phyloP scores from a whole-genome alignment of 2,329 filamentous ascomycete genomes.

The Colletotrichum higginsianum region DNA sequence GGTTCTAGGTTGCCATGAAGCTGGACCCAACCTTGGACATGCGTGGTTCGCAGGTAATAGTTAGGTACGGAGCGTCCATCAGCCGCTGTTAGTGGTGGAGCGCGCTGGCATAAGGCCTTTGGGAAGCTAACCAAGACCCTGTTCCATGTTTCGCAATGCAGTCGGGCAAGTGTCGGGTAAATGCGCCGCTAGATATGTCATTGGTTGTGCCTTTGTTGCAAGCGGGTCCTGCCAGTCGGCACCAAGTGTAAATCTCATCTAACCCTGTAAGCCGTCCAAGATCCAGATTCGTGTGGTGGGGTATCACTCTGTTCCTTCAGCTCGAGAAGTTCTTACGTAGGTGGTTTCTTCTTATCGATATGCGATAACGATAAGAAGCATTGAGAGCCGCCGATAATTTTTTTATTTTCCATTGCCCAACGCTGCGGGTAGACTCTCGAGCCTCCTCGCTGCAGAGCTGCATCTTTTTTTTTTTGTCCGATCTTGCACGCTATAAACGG shows the following conservation, averaged over 20 bases:
- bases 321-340: background rate
- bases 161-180: conserved; percentile 40
- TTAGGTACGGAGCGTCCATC: conserved; percentile 31
- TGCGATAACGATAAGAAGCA: conserved; percentile 36
- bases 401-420: conserved; percentile 12
- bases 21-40: conserved; percentile 35
- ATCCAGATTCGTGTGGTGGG: conserved; percentile 24
- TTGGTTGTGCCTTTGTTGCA: background rate
- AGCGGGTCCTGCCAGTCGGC: background rate
- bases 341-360: conserved; percentile 41
- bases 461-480: conserved; percentile 21
- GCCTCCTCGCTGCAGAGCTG: conserved; percentile 10
- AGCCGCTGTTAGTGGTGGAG: conserved; percentile 41
- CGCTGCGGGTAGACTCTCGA: background rate
- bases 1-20: conserved; percentile 38
- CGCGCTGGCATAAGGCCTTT: conserved; percentile 37
- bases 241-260: conserved; percentile 20
- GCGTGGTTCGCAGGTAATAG: conserved; percentile 27
- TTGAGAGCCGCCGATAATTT: conserved; percentile 28
- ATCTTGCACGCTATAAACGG: conserved; percentile 17
- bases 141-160: conserved; percentile 43
- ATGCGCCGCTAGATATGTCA: conserved; percentile 25
- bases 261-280: conserved; percentile 14
- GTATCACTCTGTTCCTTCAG: conserved; percentile 14
- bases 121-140: conserved; percentile 39